A percentile compares a stretch with the other conserved stretches of the same genome.
Conservation (phyloP, 768 basidiomycete species). For the Boletellus emodensis region DNA sequence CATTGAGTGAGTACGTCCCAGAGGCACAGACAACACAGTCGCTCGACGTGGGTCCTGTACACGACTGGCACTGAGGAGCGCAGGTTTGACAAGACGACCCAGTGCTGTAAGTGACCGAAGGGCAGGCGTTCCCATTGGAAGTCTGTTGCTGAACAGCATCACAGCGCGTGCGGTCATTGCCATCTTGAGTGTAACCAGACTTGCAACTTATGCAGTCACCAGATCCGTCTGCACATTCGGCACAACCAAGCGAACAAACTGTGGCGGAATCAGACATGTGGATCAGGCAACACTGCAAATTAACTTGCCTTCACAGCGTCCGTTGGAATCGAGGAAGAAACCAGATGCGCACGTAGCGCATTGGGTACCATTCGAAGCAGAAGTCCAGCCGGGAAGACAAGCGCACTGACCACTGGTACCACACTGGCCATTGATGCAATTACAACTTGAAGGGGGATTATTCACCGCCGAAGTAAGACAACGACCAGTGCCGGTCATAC, state of each 20-base stretch:
- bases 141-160: conserved; percentile 48
- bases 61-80: conserved; percentile 65
- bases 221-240: conserved; percentile 59
- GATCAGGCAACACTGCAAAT: not conserved
- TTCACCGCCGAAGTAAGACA: conserved; percentile 53
- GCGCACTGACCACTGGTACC: conserved; percentile 62
- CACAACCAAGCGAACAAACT: conserved; percentile 76
- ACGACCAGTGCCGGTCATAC: conserved; percentile 70
- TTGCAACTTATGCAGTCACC: conserved; percentile 74
- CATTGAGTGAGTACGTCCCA: conserved; percentile 60
- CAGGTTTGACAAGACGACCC: conserved; percentile 54
- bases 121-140: conserved; percentile 53
- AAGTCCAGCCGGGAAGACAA: conserved; percentile 76
- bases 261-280: conserved; percentile 2
- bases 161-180: conserved; percentile 66
- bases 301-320: conserved; percentile 65
- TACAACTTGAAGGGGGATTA: conserved; percentile 63
- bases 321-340: conserved; percentile 66
- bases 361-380: conserved; percentile 64
- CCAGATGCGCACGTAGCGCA: conserved; percentile 74
- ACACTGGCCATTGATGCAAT: conserved; percentile 81
- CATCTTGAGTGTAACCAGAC: conserved; percentile 62
- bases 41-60: conserved; percentile 61
- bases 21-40: conserved; percentile 67
- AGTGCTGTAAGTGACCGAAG: conserved; percentile 60